Evolutionary conservation across 805 yeast species (phyloP).

Genomic region (Tetrapisispora arboricola): DNA sequence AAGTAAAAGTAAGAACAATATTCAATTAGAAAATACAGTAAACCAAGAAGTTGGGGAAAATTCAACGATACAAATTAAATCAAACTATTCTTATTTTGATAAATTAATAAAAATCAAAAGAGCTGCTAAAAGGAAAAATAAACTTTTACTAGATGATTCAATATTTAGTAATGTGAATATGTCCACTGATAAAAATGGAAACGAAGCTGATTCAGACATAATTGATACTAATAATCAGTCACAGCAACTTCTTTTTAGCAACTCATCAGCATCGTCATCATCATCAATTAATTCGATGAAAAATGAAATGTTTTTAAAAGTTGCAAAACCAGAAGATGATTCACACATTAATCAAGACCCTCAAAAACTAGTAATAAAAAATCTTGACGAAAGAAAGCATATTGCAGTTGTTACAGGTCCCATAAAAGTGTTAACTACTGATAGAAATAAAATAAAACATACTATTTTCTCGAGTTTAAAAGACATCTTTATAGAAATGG

Average conservation of each 20-base stretch:
- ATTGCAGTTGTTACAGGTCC: conserved; percentile 76
- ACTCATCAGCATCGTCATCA: too few species aligned
- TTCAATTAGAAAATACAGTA: neutral
- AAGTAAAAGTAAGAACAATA: too few species aligned
- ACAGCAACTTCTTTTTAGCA: too few species aligned
- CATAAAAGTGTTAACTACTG: conserved; percentile 52
- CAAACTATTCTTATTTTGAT: neutral
- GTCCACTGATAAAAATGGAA: neutral
- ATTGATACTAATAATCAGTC: too few species aligned
- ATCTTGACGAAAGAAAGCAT: conserved; percentile 58
- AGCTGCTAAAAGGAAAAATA: neutral
- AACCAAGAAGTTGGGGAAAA: too few species aligned
- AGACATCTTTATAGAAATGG: conserved; percentile 76
- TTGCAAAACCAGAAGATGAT: too few species aligned
- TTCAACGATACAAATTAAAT: neutral
- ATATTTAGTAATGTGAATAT: too few species aligned
- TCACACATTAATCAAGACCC: too few species aligned
- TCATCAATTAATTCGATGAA: too few species aligned
- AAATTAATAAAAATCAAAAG: neutral
- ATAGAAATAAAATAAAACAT: conserved; percentile 38
- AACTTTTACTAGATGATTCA: neutral
- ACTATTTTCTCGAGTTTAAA: conserved; percentile 57
- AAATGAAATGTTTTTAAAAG: too few species aligned
- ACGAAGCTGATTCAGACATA: too few species aligned
- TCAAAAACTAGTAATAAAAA: too few species aligned